Evolutionary conservation across 225 moss, liverwort and hornwort species (phyloP), one percentile per base, ranked within the genome.

Genomic region (Physcomitrium patens): DNA sequence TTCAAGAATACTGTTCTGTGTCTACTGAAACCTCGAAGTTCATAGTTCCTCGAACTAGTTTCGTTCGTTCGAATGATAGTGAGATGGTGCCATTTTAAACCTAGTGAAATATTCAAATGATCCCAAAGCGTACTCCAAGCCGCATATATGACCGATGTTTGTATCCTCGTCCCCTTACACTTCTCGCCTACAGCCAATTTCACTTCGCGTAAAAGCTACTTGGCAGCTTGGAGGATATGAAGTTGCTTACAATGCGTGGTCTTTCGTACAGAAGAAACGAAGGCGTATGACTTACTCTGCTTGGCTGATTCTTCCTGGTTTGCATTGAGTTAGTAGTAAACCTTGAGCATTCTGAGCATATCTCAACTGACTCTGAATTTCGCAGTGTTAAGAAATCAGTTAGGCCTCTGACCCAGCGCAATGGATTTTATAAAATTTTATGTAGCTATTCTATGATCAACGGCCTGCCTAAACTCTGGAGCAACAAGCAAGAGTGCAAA

Each of bases 401-500:
- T 7, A 69, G 44, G 16, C n/a, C 26, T 50, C 60, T 60, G 27
- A 75, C 65, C 20, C 43, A 67, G 62, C 43, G 46, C 37, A 53
- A 68, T 22, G 37, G 31, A 24, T 37, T 41, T 43, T 67, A 59
- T 52, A 65, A 47, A 47, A 68, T 73, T 10, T 69, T 65, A 9
- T 57, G 69, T 73, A 83, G 83, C 65, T 13, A 37, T 63, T 24
- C 51, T 54, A 7, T 37, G 0, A 71, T 59, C n/a, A 73, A 10
- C 55, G 31, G 65, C 64, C 7, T 61, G 73, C 9, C 63, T 9
- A 46, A 27, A 58, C 72, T 56, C 49, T 54, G 72, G 60, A 76
- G 61, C 50, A 68, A 60, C 41, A 48, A 48, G 20, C 3, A 54
- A 53, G 53, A 63, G 53, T 41, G 77, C 59, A 51, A 24, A 63